These are phyloP conservation scores for Pichia heedii DNA, from an alignment of 805 yeast species.

Conservation along the genomic window DNA sequence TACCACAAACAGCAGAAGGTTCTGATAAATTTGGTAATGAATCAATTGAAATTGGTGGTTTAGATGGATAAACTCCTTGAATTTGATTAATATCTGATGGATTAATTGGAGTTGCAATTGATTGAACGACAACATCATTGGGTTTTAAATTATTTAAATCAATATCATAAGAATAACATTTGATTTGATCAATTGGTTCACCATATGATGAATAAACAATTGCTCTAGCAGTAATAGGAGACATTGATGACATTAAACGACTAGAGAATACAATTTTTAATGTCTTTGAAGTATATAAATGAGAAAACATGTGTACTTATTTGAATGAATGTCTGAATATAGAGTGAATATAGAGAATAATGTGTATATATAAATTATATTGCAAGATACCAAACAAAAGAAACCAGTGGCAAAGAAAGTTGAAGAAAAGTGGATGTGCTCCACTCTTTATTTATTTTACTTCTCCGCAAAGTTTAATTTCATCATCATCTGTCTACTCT, in stretches of 20 bases:
- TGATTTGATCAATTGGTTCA: conserved; percentile 47
- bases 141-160: conserved; percentile 25
- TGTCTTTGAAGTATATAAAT: not conserved
- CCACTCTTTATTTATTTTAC: no score
- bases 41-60: conserved; percentile 48
- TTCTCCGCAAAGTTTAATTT: no score
- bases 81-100: conserved; percentile 86
- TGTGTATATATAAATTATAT: no score
- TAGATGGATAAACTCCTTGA: conserved; percentile 79
- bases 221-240: conserved; percentile 38
- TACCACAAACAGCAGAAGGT: conserved; percentile 83
- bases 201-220: conserved; percentile 64
- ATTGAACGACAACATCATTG: conserved; percentile 49
- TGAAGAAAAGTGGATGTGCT: no score
- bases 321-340: no score
- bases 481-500: no score
- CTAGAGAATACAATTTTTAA: not conserved
- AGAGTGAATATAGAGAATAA: no score
- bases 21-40: conserved; percentile 41
- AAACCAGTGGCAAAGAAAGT: no score
- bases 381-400: no score
- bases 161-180: conserved; percentile 42
- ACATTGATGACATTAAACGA: conserved; percentile 12
- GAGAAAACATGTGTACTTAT: not conserved
- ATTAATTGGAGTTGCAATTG: conserved; percentile 78